Evolutionary conservation across 164 flowering plant species (phyloP).

Genomic region (Tetracentron sinense): DNA sequence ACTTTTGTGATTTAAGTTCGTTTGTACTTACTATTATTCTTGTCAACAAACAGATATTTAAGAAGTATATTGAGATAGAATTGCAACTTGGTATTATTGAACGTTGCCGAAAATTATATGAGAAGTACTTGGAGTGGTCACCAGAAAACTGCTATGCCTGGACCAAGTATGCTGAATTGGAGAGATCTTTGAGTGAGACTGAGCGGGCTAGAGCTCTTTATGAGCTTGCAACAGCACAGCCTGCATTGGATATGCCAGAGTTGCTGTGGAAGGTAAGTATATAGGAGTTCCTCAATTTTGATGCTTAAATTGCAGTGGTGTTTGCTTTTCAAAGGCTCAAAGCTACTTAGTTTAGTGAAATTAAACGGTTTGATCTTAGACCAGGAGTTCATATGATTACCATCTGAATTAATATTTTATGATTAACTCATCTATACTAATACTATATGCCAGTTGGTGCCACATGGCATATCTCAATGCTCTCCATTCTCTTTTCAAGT

Average conservation of each 20-base stretch:
- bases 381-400: too few relatives aligned
- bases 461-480: too few relatives aligned
- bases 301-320: not conserved
- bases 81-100: constrained; percentile 80
- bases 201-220: constrained; percentile 84
- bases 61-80: constrained; percentile 94
- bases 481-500: too few relatives aligned
- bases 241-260: constrained; percentile 95
- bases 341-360: too few relatives aligned
- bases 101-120: constrained; percentile 80
- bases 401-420: too few relatives aligned
- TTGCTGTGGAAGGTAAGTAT: constrained; percentile 80
- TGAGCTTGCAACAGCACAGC: constrained; percentile 91
- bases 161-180: constrained; percentile 92
- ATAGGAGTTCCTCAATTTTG: constrained; percentile 2
- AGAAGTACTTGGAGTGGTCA: constrained; percentile 88
- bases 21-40: constrained; percentile 7
- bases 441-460: too few relatives aligned
- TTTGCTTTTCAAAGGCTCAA: not conserved
- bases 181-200: constrained; percentile 68
- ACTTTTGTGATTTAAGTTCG: not conserved
- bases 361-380: too few relatives aligned
- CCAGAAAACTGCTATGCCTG: constrained; percentile 98
- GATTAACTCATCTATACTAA: too few relatives aligned
- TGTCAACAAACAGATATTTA: constrained; percentile 59